Percentiles rank a stretch among this genome's conserved stretches.
These are phyloP conservation scores for Boletus patriciae DNA, from an alignment of 768 basidiomycete species.

Conservation along the genomic window DNA sequence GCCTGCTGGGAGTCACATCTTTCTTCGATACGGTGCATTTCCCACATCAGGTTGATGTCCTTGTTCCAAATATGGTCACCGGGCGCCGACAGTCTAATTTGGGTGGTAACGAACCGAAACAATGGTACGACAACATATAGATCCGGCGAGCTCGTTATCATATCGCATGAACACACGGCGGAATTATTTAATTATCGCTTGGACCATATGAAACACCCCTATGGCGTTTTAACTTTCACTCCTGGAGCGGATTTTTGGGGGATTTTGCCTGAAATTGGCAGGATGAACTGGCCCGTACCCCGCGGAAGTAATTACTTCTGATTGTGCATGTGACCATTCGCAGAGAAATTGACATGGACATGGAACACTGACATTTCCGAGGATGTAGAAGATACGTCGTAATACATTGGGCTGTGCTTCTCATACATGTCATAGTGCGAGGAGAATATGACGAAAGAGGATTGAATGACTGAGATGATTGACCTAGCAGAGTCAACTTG, in stretches of 20 bases:
- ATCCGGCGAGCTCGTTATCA: constrained; percentile 16
- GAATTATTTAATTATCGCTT: background rate
- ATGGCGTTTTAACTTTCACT: constrained; percentile 5
- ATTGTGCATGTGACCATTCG: constrained; percentile 1
- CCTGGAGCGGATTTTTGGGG: constrained; percentile 11
- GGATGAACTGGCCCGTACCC: constrained; percentile 2
- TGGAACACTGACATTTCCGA: constrained; percentile 18
- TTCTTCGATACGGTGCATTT: constrained; percentile 6
- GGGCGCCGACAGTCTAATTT: constrained; percentile 2
- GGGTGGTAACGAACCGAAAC: constrained; percentile 23
- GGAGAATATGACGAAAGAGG: background rate
- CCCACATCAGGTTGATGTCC: constrained; percentile 5
- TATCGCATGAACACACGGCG: background rate
- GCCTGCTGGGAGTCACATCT: background rate
- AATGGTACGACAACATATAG: constrained; percentile 23
- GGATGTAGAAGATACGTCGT: background rate
- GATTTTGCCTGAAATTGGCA: background rate
- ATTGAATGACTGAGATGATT: background rate
- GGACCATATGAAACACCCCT: constrained; percentile 8
- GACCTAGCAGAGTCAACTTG: background rate
- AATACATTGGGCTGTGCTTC: background rate
- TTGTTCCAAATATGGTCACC: constrained; percentile 18
- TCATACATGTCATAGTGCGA: background rate
- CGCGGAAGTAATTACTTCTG: constrained; percentile 9
- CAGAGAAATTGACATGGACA: background rate